A percentile compares a stretch with the other conserved stretches of the same genome.
Conservation (phyloP, 1,139 yeast species). For the Candida neerlandica region DNA sequence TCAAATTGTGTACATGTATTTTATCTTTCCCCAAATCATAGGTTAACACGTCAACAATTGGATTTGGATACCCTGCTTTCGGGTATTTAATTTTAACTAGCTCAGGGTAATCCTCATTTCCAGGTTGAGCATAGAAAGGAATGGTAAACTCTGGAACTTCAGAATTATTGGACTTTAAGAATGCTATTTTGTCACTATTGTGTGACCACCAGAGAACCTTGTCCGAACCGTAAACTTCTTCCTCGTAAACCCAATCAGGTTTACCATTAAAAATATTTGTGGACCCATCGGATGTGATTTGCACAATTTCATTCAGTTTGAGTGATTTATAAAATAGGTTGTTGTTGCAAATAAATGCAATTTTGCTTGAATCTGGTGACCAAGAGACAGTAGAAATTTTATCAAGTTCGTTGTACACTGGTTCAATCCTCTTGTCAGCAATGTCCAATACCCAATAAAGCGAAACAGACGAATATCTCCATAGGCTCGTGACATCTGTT, state of each 20-base stretch:
- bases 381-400: conserved; percentile 62
- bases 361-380: conserved; percentile 69
- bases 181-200: conserved; percentile 46
- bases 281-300: conserved; percentile 72
- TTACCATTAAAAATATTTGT: conserved; percentile 74
- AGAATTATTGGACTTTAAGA: conserved; percentile 54
- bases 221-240: conserved; percentile 65
- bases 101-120: conserved; percentile 43
- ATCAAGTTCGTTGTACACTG: conserved; percentile 24
- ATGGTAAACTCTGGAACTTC: conserved; percentile 53
- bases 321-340: conserved; percentile 53
- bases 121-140: conserved; percentile 54
- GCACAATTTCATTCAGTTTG: conserved; percentile 21
- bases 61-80: conserved; percentile 49
- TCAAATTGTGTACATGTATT: conserved; percentile 22
- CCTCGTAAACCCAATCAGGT: conserved; percentile 98
- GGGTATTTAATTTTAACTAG: conserved; percentile 45
- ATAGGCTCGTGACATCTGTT: conserved; percentile 56
- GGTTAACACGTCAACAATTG: conserved; percentile 42
- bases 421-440: conserved; percentile 25
- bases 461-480: conserved; percentile 77
- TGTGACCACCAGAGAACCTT: conserved; percentile 65
- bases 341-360: conserved; percentile 69
- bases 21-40: conserved; percentile 26
- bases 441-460: conserved; percentile 59